Evolutionary conservation across 257 asterid species (phyloP).

Genomic region (Avicennia marina): DNA sequence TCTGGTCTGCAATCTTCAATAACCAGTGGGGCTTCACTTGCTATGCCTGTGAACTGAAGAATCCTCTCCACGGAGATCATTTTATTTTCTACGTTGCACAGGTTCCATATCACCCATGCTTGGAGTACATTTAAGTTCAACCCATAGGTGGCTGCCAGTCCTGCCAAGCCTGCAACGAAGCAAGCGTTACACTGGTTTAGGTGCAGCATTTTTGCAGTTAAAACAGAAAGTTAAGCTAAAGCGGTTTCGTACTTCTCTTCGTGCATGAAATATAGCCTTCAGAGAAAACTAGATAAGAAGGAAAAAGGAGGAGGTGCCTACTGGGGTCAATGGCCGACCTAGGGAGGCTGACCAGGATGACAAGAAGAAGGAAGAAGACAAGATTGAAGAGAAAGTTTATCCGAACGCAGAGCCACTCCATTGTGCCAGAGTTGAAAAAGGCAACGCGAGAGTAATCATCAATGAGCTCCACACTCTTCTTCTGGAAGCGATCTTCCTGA

Average conservation of each 20-base stretch:
- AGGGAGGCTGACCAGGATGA: constrained; percentile 72
- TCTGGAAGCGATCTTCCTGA: constrained; percentile 55
- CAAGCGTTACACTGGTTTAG: not conserved
- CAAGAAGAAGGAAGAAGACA: constrained; percentile 66
- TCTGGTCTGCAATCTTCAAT: constrained; percentile 50
- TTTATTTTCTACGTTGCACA: constrained; percentile 83
- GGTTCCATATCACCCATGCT: constrained; percentile 92
- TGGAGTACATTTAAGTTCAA: constrained; percentile 71
- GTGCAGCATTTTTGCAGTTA: no score
- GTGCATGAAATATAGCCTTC: no score
- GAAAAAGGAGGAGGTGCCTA: constrained; percentile 29
- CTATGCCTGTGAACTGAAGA: constrained; percentile 56
- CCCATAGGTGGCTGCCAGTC: constrained; percentile 81
- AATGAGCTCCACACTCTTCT: constrained; percentile 37
- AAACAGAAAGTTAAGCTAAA: no score
- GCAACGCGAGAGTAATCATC: constrained; percentile 73
- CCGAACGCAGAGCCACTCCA: constrained; percentile 88
- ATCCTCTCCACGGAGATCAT: constrained; percentile 82
- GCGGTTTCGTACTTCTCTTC: no score
- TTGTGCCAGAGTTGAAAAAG: constrained; percentile 65
- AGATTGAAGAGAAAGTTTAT: constrained; percentile 83
- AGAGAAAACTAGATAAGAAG: not conserved
- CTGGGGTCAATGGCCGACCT: constrained; percentile 71
- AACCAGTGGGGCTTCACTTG: constrained; percentile 65
- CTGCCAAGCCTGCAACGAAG: constrained; percentile 64